phyloP scores from a whole-genome alignment of 2,329 filamentous ascomycete species.

The Conoideocrella luteorostrata region DNA sequence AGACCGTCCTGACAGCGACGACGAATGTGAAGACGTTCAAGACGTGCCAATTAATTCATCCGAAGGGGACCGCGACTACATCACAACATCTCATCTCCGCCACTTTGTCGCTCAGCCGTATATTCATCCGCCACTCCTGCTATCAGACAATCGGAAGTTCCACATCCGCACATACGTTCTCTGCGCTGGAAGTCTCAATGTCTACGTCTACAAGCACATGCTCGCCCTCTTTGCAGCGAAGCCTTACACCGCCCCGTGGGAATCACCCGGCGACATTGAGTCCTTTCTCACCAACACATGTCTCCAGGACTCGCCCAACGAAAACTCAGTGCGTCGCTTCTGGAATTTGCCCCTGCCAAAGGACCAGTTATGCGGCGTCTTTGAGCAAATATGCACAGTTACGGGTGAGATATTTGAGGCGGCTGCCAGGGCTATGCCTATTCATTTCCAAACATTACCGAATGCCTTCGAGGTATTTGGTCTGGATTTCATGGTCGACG shows the following conservation, averaged over 20 bases:
- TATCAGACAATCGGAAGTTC: conserved; percentile 71
- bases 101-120: conserved; percentile 97
- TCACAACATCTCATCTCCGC: conserved; percentile 83
- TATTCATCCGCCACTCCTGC: conserved; percentile 78
- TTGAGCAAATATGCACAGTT: conserved; percentile 64
- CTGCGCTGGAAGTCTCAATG: conserved; percentile 66
- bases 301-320: conserved; percentile 58
- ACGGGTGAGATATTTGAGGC: conserved; percentile 81
- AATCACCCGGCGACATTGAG: conserved; percentile 47
- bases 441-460: conserved; percentile 85
- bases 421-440: conserved; percentile 72
- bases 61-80: conserved; percentile 40
- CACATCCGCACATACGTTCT: conserved; percentile 91
- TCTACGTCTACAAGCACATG: conserved; percentile 88
- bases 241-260: conserved; percentile 62
- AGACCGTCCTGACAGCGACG: conserved; percentile 57
- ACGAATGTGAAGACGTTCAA: conserved; percentile 50
- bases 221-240: conserved; percentile 83
- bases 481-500: conserved; percentile 81
- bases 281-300: conserved; percentile 94
- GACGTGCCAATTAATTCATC: conserved; percentile 24
- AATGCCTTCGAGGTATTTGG: conserved; percentile 92
- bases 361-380: conserved; percentile 56
- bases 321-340: conserved; percentile 67
- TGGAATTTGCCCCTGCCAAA: conserved; percentile 54